Evolutionary conservation across 805 yeast genomes (phyloP), one percentile per base, ranked within the genome.

Genomic region (Lipomyces chichibuensis): DNA sequence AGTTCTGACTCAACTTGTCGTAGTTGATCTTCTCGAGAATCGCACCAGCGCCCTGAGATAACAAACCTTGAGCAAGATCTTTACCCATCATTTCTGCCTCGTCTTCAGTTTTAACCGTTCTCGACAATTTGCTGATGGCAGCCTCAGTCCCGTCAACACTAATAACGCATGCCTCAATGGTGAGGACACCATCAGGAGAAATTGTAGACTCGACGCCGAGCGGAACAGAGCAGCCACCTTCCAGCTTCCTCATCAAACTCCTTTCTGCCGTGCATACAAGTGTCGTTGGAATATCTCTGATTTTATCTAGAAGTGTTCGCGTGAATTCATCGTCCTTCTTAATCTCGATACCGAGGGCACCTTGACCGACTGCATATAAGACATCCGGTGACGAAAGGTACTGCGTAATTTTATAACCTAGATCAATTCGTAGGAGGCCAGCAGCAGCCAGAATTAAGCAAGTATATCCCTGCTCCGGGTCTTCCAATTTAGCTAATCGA

Each of bases 351-450:
- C 98, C 99, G 57, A 95, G 79, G 0, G 98, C 98, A 70, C 99
- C 99, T 80, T 95, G 99, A n/a, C 99, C 99, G 57, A 95, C 97
- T 0, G 99, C 97, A 76, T 94, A 91, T 76, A 87, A 89, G 97
- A 94, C 91, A 64, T 88, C 90, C 43, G 91, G 89, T 4, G 87
- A 83, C 64, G 88, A 86, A 69, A 95, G 82, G 71, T 82, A 84
- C 69, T 84, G 82, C 5, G 97, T 87, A 75, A 95, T 92, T 77
- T 98, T 83, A 72, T 86, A 77, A n/a, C 84, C 87, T 62, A 93
- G 80, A 13, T 88, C 90, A 55, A 89, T 80, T 72, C 99, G 85
- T 27, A 85, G 80, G 66, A 95, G 83, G 1, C 99, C 99, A 0
- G 99, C 98, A 9, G 95, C 88, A 0, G 99, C 99, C 64, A 95